Conservation (phyloP, 2,329 filamentous ascomycete species). For the Sphaceloma murrayae region DNA sequence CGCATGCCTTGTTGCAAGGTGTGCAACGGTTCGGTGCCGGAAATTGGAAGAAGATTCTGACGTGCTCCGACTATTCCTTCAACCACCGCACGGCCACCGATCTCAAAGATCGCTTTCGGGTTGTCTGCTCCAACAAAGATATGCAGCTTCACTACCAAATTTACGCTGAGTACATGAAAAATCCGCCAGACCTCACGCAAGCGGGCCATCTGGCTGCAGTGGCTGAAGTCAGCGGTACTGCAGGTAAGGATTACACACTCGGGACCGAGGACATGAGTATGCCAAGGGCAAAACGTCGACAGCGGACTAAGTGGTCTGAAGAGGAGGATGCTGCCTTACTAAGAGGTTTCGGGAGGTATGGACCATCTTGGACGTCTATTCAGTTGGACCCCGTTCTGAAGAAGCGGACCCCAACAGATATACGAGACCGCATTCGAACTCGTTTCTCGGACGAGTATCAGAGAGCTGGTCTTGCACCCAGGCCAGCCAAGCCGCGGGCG, state of each 20-base stretch:
- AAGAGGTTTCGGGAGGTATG: constrained; percentile 49
- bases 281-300: constrained; percentile 38
- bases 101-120: constrained; percentile 46
- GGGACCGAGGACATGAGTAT: constrained; percentile 2
- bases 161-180: constrained; percentile 10
- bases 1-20: constrained; percentile 47
- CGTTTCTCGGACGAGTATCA: constrained; percentile 49
- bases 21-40: constrained; percentile 54
- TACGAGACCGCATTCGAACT: constrained; percentile 53
- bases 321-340: constrained; percentile 50
- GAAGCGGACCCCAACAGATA: constrained; percentile 47
- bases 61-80: constrained; percentile 48
- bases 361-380: constrained; percentile 52
- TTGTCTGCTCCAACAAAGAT: constrained; percentile 14
- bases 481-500: constrained; percentile 16
- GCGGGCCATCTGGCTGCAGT: constrained; percentile 9
- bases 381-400: constrained; percentile 44
- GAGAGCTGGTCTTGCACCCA: constrained; percentile 36
- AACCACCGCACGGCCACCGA: constrained; percentile 51
- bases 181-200: constrained; percentile 1
- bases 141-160: constrained; percentile 14
- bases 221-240: neutral
- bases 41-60: constrained; percentile 54
- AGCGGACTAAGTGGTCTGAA: constrained; percentile 46
- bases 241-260: neutral